Evolutionary conservation across 1,139 yeast genomes (phyloP), one percentile per base, ranked within the genome.

Genomic region (Hyphopichia wangnamkhiaoensis): DNA sequence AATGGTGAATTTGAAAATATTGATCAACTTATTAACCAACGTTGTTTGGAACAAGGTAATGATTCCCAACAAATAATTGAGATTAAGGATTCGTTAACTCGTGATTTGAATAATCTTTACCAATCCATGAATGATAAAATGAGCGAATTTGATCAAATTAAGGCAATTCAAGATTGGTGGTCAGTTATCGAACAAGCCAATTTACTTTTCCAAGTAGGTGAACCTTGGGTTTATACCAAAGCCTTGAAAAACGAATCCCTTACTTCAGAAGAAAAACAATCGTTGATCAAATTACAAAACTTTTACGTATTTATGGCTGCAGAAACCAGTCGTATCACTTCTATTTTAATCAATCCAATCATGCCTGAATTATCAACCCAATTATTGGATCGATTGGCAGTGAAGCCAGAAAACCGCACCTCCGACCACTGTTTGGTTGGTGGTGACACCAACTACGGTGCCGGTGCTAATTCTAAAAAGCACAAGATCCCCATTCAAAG

Each of bases 341-440:
- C 93, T 0, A 79, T 93, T 10, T 56, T 87, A 29, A 69, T 86
- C 20, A 79, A 75, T 42, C 89, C 96, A 1, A 69, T 91, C 20
- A 79, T 87, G 35, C 98, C 98, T 0, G 63, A 65, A 2, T 66
- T 88, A 35, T 62, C 95, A 0, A 46, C 52, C 0, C 61, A 64
- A 21, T 64, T 89, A n/a, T 66, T 93, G 31, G 84, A 84, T 51
- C 68, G 90, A 40, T 59, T 93, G 33, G 76, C 69, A 7, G 90
- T 88, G 3, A 50, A 54, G 8, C 25, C 46, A 1, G 56, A 53
- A 0, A 65, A 61, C n/a, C 65, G 91, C 29, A 56, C 64, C 2
- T 33, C 66, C 3, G 58, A 61, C 1, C 63, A 45, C 45, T 69
- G 77, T 0, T 41, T 40, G 20, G 52, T 76, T 23, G 86, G 82